Conservation (phyloP, 2,329 filamentous ascomycete genomes). For the Penicillium sp. region DNA sequence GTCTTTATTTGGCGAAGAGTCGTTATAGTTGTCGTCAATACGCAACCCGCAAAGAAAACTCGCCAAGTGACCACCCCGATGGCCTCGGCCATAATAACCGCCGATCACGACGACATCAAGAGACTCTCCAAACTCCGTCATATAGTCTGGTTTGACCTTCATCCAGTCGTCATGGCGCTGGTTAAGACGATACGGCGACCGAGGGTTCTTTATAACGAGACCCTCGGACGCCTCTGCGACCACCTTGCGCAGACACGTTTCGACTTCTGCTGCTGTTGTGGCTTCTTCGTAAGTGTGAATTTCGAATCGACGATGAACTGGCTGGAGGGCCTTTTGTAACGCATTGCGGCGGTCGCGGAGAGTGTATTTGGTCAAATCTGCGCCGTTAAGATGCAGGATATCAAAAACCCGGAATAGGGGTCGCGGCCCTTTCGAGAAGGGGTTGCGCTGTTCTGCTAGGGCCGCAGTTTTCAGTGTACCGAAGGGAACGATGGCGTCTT, state of each 20-base stretch:
- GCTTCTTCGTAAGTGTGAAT: constrained; percentile 75
- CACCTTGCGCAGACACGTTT: constrained; percentile 77
- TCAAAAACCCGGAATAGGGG: constrained; percentile 89
- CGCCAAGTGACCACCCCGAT: constrained; percentile 78
- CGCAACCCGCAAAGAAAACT: constrained; percentile 90
- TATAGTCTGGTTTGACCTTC: constrained; percentile 98
- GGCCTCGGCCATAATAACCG: constrained; percentile 89
- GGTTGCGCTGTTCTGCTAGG: constrained; percentile 75
- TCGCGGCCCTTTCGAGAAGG: constrained; percentile 66
- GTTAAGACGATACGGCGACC: constrained; percentile 83
- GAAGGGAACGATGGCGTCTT: constrained; percentile 84
- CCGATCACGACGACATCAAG: constrained; percentile 89
- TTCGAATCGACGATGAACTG: constrained; percentile 77
- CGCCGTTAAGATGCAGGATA: constrained; percentile 84
- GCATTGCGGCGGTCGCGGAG: constrained; percentile 79
- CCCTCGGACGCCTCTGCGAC: constrained; percentile 88
- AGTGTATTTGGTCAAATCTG: constrained; percentile 78
- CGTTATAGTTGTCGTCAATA: constrained; percentile 71
- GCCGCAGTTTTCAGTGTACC: constrained; percentile 93
- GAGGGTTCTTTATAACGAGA: constrained; percentile 89
- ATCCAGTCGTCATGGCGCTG: constrained; percentile 95
- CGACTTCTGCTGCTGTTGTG: constrained; percentile 71
- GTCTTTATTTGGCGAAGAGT: constrained; percentile 59
- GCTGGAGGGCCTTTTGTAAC: constrained; percentile 70
- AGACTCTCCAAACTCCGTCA: constrained; percentile 92